Percentiles rank a stretch among this genome's conserved stretches.
Conservation (phyloP, 2,329 filamentous ascomycete species). For the Fusarium sp. region DNA sequence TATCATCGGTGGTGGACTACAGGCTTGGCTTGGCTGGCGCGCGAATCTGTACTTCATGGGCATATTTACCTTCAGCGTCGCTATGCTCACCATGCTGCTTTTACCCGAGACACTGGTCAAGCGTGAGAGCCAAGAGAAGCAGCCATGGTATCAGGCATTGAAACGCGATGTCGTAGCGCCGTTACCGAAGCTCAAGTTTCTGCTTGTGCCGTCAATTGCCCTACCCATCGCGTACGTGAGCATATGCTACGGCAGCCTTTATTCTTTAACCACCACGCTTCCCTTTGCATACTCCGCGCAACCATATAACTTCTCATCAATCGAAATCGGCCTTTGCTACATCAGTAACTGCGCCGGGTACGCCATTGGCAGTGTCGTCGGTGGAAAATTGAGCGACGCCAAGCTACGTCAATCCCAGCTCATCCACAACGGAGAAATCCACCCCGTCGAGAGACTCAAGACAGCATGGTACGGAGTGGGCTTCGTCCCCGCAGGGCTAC, state of each 20-base stretch:
- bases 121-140: not conserved
- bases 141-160: not conserved
- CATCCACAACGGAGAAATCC: not conserved
- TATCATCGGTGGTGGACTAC: not conserved
- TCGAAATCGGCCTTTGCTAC: constrained; percentile 3
- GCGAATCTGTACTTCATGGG: constrained; percentile 4
- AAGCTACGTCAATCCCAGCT: not conserved
- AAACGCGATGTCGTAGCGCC: not conserved
- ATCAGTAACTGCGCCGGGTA: constrained; percentile 8
- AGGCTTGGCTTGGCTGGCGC: not conserved
- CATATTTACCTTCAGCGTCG: not conserved
- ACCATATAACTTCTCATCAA: constrained; percentile 1
- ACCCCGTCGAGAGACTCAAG: not conserved
- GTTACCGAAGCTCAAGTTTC: not conserved
- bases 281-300: not conserved
- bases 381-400: not conserved
- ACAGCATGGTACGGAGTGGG: constrained; percentile 2
- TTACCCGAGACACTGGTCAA: not conserved
- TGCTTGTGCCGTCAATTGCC: not conserved
- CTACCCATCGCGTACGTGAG: constrained; percentile 2
- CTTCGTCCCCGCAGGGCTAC: not conserved
- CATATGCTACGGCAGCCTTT: constrained; percentile 1
- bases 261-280: constrained; percentile 1
- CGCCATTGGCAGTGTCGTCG: not conserved
- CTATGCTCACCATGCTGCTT: not conserved